These are phyloP conservation scores for Xylaria venustula DNA, from an alignment of 495 filamentous ascomycete species.

Conservation along the genomic window DNA sequence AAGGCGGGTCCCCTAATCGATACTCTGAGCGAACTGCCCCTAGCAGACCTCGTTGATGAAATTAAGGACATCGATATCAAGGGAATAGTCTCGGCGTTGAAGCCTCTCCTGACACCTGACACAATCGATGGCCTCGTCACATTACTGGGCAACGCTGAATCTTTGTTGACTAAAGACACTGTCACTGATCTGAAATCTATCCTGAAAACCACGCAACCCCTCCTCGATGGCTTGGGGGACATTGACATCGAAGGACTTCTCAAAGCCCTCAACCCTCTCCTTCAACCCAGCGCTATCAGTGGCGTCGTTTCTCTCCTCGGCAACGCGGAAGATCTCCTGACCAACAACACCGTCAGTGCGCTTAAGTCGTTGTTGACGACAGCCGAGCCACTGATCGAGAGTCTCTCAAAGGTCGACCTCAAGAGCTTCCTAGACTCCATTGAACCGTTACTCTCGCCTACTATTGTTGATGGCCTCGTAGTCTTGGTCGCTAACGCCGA, in stretches of 20 bases:
- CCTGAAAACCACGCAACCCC: slow-evolving; percentile 26
- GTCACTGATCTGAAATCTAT: slow-evolving; percentile 44
- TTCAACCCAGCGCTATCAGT: slow-evolving; percentile 38
- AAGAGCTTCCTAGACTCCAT: slow-evolving; percentile 40
- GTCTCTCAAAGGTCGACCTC: slow-evolving; percentile 38
- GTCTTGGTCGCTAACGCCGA: slow-evolving; percentile 43
- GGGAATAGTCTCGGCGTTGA: slow-evolving; percentile 38
- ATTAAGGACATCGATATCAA: slow-evolving; percentile 44
- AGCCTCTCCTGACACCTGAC: slow-evolving; percentile 41
- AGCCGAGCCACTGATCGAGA: slow-evolving; percentile 21
- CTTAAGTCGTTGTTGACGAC: slow-evolving; percentile 29
- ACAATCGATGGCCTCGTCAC: slow-evolving; percentile 42
- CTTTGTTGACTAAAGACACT: slow-evolving; percentile 38
- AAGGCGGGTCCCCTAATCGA: slow-evolving; percentile 32
- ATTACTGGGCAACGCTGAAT: slow-evolving; percentile 43
- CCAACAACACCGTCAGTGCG: slow-evolving; percentile 41
- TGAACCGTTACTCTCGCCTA: slow-evolving; percentile 38
- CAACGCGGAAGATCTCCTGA: slow-evolving; percentile 44
- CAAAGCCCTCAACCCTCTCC: slow-evolving; percentile 25
- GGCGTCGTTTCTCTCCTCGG: slow-evolving; percentile 38
- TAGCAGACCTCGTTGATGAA: slow-evolving; percentile 29
- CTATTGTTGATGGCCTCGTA: slow-evolving; percentile 41
- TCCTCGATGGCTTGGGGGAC: slow-evolving; percentile 25
- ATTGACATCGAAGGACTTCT: slow-evolving; percentile 28
- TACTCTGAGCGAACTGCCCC: slow-evolving; percentile 26